Percentiles rank a stretch among this genome's conserved stretches.
Conservation (phyloP, 2,329 filamentous ascomycete species). For the Fusarium transvaalense region DNA sequence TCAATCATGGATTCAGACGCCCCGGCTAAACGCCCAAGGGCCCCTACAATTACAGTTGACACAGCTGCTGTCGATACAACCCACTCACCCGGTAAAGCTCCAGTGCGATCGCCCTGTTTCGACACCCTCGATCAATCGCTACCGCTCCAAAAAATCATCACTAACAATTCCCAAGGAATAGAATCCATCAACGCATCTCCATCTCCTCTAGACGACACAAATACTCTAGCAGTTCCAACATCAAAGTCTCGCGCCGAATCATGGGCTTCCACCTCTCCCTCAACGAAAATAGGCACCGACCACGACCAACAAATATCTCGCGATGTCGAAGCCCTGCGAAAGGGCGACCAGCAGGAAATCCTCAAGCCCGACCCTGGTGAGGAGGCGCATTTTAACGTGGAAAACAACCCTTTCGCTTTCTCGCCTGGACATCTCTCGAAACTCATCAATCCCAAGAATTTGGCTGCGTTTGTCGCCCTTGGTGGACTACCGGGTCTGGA, state of each 20-base stretch:
- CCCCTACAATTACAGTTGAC: constrained; percentile 41
- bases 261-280: constrained; percentile 34
- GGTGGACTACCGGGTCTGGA: constrained; percentile 81
- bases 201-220: constrained; percentile 30
- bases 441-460: constrained; percentile 85
- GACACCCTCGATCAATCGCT: neutral
- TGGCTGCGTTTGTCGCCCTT: constrained; percentile 80
- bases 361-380: constrained; percentile 77
- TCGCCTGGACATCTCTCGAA: constrained; percentile 84
- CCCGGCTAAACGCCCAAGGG: constrained; percentile 26
- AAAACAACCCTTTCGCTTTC: constrained; percentile 85
- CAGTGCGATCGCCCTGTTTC: constrained; percentile 32
- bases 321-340: constrained; percentile 32
- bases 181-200: constrained; percentile 37
- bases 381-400: constrained; percentile 77
- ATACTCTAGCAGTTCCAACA: constrained; percentile 34
- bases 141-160: neutral
- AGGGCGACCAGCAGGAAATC: constrained; percentile 50
- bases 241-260: constrained; percentile 32
- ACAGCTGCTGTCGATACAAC: constrained; percentile 37
- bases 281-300: constrained; percentile 40
- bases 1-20: constrained; percentile 32
- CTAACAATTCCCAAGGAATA: constrained; percentile 5
- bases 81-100: constrained; percentile 38
- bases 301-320: constrained; percentile 28